Conservation (phyloP, 805 yeast genomes). For the Cyberlindnera japonica region DNA sequence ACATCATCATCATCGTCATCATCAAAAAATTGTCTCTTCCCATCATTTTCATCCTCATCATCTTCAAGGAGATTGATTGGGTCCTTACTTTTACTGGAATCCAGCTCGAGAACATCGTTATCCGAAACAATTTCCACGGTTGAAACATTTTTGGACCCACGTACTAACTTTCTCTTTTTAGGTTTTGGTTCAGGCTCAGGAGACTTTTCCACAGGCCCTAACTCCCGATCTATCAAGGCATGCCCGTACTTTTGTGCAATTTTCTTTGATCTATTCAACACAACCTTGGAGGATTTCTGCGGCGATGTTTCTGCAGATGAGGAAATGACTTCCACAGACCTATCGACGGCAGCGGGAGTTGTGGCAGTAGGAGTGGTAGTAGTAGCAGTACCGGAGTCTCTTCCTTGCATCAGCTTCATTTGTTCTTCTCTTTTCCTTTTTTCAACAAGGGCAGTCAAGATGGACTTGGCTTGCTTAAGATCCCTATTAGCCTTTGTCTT, state of each 20-base stretch:
- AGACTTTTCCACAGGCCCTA: not conserved
- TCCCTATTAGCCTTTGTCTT: constrained; percentile 34
- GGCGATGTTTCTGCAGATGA: constrained; percentile 29
- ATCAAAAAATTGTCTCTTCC: constrained; percentile 38
- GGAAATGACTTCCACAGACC: constrained; percentile 12
- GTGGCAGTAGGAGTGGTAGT: too few relatives aligned
- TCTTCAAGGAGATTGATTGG: constrained; percentile 20
- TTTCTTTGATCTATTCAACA: constrained; percentile 34
- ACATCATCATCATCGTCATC: constrained; percentile 50
- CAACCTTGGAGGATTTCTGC: constrained; percentile 34
- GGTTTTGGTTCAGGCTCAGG: constrained; percentile 21
- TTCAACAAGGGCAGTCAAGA: constrained; percentile 31
- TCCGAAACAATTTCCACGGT: constrained; percentile 20
- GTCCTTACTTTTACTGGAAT: constrained; percentile 4
- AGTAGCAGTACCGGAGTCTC: not conserved
- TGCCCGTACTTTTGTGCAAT: constrained; percentile 35
- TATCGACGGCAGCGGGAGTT: not conserved
- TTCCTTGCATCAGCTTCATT: constrained; percentile 7
- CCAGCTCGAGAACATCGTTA: constrained; percentile 12
- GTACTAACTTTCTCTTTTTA: constrained; percentile 37
- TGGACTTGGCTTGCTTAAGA: constrained; percentile 31
- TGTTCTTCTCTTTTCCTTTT: constrained; percentile 25
- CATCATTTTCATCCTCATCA: constrained; percentile 36
- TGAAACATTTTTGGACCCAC: constrained; percentile 32
- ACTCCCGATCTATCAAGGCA: constrained; percentile 17